These are phyloP conservation scores for Apiotrichum gracile DNA, from an alignment of 1,284 basidiomycete genomes.

Conservation along the genomic window DNA sequence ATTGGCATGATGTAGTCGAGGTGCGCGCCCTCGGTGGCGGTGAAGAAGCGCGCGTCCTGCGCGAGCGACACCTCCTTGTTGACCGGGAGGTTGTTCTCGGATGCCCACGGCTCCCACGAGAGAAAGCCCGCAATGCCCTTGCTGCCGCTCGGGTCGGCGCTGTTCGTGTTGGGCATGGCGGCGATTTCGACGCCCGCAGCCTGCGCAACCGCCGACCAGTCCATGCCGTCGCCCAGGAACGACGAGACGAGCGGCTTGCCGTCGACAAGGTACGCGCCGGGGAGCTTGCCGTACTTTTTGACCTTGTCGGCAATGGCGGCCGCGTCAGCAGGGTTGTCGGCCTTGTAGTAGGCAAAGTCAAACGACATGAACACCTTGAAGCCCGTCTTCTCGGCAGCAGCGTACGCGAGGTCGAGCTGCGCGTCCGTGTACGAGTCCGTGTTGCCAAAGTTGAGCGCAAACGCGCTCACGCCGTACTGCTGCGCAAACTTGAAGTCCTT, in stretches of 20 bases:
- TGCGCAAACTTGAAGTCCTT: constrained; percentile 39
- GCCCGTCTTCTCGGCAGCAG: constrained; percentile 26
- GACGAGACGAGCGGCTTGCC: constrained; percentile 41
- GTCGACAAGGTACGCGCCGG: constrained; percentile 34
- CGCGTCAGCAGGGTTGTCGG: constrained; percentile 16
- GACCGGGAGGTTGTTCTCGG: constrained; percentile 37
- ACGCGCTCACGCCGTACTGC: constrained; percentile 40
- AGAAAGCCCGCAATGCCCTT: constrained; percentile 35
- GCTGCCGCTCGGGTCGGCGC: constrained; percentile 10
- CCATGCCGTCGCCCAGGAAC: constrained; percentile 44
- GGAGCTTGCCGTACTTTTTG: constrained; percentile 24
- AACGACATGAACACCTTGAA: constrained; percentile 45
- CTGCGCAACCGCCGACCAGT: constrained; percentile 29
- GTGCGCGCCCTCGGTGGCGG: constrained; percentile 9
- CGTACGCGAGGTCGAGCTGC: constrained; percentile 42
- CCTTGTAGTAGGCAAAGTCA: constrained; percentile 46
- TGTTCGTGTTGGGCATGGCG: constrained; percentile 32
- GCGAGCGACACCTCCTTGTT: constrained; percentile 23
- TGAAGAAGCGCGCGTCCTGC: constrained; percentile 33
- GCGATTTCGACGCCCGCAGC: constrained; percentile 30
- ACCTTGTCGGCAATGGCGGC: constrained; percentile 17
- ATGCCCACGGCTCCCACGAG: constrained; percentile 46
- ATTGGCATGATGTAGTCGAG: constrained; percentile 46
- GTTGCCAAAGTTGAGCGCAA: constrained; percentile 45
- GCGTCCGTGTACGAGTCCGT: constrained; percentile 31